Base-by-base conservation (phyloP, 257 asterid genomes). In the Solanum ossicruentum region DNA sequence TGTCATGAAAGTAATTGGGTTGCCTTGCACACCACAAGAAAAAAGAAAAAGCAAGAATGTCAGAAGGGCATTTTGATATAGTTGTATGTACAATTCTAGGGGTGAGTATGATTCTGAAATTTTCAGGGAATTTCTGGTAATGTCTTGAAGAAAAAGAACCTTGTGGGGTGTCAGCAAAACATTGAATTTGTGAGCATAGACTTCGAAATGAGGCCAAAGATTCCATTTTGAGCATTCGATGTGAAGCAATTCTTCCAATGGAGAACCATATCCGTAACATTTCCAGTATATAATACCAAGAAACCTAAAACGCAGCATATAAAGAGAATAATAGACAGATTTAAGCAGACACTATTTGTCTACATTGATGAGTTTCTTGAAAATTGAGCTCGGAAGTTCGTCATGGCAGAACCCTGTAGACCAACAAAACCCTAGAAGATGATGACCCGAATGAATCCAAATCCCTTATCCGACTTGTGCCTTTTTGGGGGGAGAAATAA, bases 1-100 rank as follows among this genome's bases (percentile, higher is more conserved):
- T 92, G 41, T 91, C 94, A 60, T 94, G 97, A 75, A 93, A 94
- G 82, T 91, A 94, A 85, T 93, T 84, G 26, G 91, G 94, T 65
- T 91, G 95, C 61, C 91, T 91, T 13, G 98, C 98, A 87, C 94
- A 91, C 95, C 97, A 92, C 60, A 93, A 80, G 88, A 93, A 94
- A 77, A 86, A 89, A 54, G 86, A 89, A 43, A 94, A 91, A 87
- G 97, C 90, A 83, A 87, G 78, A 77, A 94, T 83, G 88, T 94
- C 98, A 69, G 93, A 93, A 71, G 89, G 88, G 86, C 97, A 92
- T 78, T 84, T 89, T 21, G 54, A 89, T 54, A 94, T 65, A 77
- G 93, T 89, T 61, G 85, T 84, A 39, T 86, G 90, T 84, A 94
- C 98, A 79, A 58, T 72, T 84, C 87, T 92, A 70, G 93, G 93